Evolutionary conservation across 306 rosid species (phyloP).

Genomic region (Arachis hypogaea): DNA sequence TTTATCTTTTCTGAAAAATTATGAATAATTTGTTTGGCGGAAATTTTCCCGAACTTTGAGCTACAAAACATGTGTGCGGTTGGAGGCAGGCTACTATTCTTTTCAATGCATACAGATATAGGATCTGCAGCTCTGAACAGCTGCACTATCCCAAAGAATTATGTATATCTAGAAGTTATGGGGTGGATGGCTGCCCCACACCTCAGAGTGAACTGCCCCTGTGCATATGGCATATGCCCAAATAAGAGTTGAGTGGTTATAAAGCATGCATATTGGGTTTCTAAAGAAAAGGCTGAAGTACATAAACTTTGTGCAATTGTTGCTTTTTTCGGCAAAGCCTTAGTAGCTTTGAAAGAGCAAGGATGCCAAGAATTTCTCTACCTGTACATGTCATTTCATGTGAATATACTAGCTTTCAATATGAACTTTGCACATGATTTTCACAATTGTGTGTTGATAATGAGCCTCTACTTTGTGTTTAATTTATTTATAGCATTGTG

Average conservation of each 20-base stretch:
- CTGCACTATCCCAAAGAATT: slow-evolving; percentile 1
- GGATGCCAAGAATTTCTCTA: slow-evolving; percentile 11
- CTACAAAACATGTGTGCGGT: not conserved
- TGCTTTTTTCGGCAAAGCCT: slow-evolving; percentile 17
- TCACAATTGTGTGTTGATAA: slow-evolving; percentile 22
- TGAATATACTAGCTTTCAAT: slow-evolving; percentile 11
- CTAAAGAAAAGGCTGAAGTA: slow-evolving; percentile 24
- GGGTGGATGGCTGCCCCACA: slow-evolving; percentile 9
- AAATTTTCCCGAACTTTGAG: slow-evolving; percentile 8
- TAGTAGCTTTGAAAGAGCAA: slow-evolving; percentile 3
- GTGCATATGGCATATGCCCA: not conserved
- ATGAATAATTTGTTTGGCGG: slow-evolving; percentile 4
- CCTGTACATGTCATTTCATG: slow-evolving; percentile 1
- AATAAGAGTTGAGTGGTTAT: slow-evolving; percentile 3
- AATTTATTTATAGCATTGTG: not conserved
- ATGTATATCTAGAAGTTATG: slow-evolving; percentile 23
- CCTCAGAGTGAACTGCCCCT: not conserved
- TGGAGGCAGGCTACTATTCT: not conserved
- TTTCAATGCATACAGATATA: not conserved
- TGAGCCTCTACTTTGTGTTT: slow-evolving; percentile 9
- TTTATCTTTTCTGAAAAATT: not conserved
- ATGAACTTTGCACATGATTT: not conserved
- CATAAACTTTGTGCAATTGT: not conserved
- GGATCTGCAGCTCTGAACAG: not conserved
- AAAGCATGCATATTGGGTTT: not conserved